These are phyloP conservation scores for Venturia pyrina DNA, from an alignment of 2,329 filamentous ascomycete species.

Conservation along the genomic window DNA sequence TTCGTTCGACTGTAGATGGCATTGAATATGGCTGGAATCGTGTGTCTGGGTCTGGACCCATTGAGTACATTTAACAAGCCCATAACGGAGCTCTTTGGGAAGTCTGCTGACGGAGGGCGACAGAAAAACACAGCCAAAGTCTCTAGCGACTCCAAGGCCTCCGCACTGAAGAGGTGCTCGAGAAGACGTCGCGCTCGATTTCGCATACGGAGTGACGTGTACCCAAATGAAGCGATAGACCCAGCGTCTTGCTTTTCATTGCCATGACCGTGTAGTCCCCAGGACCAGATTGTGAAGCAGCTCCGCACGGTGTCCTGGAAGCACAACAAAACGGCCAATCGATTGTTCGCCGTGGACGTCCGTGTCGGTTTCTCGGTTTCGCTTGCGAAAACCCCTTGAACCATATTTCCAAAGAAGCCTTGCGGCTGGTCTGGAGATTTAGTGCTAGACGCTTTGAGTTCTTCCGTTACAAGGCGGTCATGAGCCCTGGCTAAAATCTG, in stretches of 20 bases:
- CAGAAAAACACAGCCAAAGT: slow-evolving; percentile 82
- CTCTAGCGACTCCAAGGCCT: slow-evolving; percentile 87
- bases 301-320: slow-evolving; percentile 93
- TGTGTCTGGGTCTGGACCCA: slow-evolving; percentile 80
- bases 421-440: slow-evolving; percentile 78
- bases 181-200: slow-evolving; percentile 80
- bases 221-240: slow-evolving; percentile 73
- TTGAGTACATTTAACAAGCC: slow-evolving; percentile 84
- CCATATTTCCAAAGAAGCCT: slow-evolving; percentile 89
- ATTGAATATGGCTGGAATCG: slow-evolving; percentile 90
- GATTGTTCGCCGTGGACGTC: slow-evolving; percentile 80
- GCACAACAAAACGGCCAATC: slow-evolving; percentile 85
- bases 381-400: slow-evolving; percentile 77
- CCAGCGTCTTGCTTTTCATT: slow-evolving; percentile 46
- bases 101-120: slow-evolving; percentile 37
- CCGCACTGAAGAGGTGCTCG: slow-evolving; percentile 85
- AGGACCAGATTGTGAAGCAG: slow-evolving; percentile 91
- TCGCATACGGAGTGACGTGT: slow-evolving; percentile 82
- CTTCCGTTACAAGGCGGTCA: slow-evolving; percentile 67
- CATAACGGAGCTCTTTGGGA: slow-evolving; percentile 58
- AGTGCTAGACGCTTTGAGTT: slow-evolving; percentile 54
- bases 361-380: slow-evolving; percentile 62
- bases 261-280: slow-evolving; percentile 61
- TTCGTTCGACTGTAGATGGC: slow-evolving; percentile 93
- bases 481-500: slow-evolving; percentile 82